Conservation (phyloP, 768 basidiomycete species). For the Fomitopsis serialis region DNA sequence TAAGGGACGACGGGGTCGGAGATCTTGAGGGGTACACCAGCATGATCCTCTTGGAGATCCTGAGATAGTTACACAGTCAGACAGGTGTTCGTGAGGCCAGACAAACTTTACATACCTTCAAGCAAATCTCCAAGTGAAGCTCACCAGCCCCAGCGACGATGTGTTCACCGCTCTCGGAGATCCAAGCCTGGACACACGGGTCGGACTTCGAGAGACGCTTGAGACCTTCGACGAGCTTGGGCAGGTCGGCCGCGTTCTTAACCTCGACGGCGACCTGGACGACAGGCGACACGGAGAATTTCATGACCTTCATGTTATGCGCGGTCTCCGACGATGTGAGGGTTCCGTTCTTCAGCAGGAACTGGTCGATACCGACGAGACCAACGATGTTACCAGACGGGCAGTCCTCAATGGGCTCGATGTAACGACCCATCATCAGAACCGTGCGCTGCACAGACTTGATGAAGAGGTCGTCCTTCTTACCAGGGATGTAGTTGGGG, state of each 20-base stretch:
- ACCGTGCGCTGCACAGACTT: constrained; percentile 99
- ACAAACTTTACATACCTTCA: constrained; percentile 59
- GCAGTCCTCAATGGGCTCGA: constrained; percentile 99
- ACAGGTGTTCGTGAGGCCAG: background rate
- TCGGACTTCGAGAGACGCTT: constrained; percentile 99
- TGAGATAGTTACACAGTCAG: constrained; percentile 22
- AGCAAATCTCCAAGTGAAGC: constrained; percentile 97
- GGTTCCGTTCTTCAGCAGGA: constrained; percentile 98
- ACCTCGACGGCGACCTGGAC: constrained; percentile 99
- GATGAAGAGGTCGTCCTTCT: constrained; percentile 97
- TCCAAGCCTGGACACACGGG: constrained; percentile 97
- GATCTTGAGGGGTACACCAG: constrained; percentile 97
- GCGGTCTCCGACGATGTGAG: constrained; percentile 97
- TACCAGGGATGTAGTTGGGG: constrained; percentile 96
- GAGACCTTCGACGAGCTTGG: constrained; percentile 99
- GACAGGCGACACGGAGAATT: constrained; percentile 99
- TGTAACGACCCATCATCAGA: constrained; percentile 99
- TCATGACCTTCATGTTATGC: constrained; percentile 99
- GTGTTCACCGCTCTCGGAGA: constrained; percentile 89
- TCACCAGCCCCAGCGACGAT: constrained; percentile 99
- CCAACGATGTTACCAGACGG: constrained; percentile 98
- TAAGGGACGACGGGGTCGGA: constrained; percentile 98
- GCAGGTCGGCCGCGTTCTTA: constrained; percentile 98
- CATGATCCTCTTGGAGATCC: constrained; percentile 99
- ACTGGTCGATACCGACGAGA: constrained; percentile 99